Base-by-base conservation (phyloP, 1,139 yeast genomes). In the Suhomyces atakaporum region DNA sequence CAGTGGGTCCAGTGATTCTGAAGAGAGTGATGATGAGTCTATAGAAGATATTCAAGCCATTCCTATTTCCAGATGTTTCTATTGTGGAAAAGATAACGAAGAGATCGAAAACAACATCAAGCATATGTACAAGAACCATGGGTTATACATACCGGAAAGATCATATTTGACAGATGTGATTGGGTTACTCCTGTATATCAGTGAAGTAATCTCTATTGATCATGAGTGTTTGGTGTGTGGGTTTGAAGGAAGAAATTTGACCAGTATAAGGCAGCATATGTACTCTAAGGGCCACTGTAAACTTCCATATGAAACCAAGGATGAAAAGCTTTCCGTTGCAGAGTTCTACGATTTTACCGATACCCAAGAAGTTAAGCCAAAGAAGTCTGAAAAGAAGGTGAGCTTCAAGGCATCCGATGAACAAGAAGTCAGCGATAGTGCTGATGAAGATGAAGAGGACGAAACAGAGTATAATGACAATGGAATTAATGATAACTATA, bases 151-250 rank as follows among this genome's bases (percentile, higher is more conserved):
- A 5, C 81, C 81, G 0, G 76, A 75, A 42, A 51, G 75, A 37
- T 56, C 72, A 6, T 69, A 54, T 36, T 51, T 76, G 28, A 42
- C 48, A 2, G 71, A 76, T 42, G 48, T 69, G 21, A 66, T 63
- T 11, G 81, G 81, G 1, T 54, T 77, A 16, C 55, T 77, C 25
- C 53, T 60, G 21, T 72, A 64, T 44, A 40, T 77, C 20, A 68
- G 75, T 35, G 77, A 71, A 42, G 62, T 63, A 1, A 54, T 75
- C 1, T 56, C 72, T 4, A 44, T 69, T 3, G 77, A 75, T 37
- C 58, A 66, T 40, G 76, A 69, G 41, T 77, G 83, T 50, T 52
- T 76, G 16, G 73, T 66, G 11, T 77, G 83, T 57, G 80, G 79
- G 2, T 77, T 73, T 45, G 57, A 60, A 27, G 81, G 81, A 2